Evolutionary conservation across 441 rosid genomes (phyloP), one percentile per base, ranked within the genome.

Genomic region (Arabidopsis hybrid): DNA sequence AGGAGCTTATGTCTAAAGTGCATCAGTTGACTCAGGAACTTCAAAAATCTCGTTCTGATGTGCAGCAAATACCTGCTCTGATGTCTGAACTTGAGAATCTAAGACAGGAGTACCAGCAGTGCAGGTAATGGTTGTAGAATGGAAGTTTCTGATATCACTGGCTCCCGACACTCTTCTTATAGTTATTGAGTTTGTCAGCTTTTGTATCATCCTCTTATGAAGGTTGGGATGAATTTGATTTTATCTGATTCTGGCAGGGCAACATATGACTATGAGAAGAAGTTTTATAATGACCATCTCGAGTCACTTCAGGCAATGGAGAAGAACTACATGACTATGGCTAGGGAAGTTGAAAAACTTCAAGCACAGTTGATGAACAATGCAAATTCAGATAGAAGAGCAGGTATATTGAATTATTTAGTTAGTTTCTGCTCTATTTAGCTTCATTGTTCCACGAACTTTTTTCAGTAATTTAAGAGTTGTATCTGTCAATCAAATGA

Each of bases 241-340:
- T 61, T 60, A 26, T 52, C 39, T 82, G 56, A 68, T 61, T 56
- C 40, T 82, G 79, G 26, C 89, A 95, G 99, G 87, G 83, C 85
- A 70, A 87, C 96, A 8, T 95, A 84, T 74, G 99, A 95, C 59
- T 85, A 84, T 60, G 99, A 95, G 78, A 91, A 90, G 86, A 92
- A 89, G 80, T 79, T 86, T 82, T 95, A 90, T 79, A 89, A 78
- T 53, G 99, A 92, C 83, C 98, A 95, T 83, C 91, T 91, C 17
- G 95, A 92, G 82, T 91, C 95, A 62, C 96, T 92, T 80, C 97
- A 92, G 78, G 90, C 82, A 36, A 91, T 95, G 99, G 93, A 92
- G 83, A 87, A 90, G 78, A 90, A 90, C 84, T 92, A 91, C 67
- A 82, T 83, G 72, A 84, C 88, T 36, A 91, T 95, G 99, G 84